Evolutionary conservation across 2,329 filamentous ascomycete genomes (phyloP), one percentile per base, ranked within the genome.

Genomic region (Celoporthe dispersa): DNA sequence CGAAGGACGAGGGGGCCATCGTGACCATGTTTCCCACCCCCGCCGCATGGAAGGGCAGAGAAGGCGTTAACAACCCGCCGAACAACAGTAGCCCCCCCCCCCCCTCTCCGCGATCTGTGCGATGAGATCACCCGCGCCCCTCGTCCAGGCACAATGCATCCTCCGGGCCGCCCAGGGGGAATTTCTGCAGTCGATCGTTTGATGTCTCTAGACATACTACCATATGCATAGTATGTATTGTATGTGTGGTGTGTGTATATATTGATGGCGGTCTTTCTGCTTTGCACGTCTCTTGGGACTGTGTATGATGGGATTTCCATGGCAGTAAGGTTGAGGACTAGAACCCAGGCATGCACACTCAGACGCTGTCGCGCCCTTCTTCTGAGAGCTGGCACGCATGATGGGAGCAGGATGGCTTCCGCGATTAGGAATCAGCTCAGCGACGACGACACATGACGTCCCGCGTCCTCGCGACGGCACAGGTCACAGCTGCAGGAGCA

Each of bases 1-100:
- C 44, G 37, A 53, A 57, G 41, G 53, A 57, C 14, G 28, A 66
- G 41, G 67, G 55, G 53, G 62, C 62, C 68, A 64, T 65, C 61
- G 66, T 70, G 68, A 68, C 65, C 68, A 22, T 25, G 16, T n/a
- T 31, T 31, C 19, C 6, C 14, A n/a, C 5, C 33, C 53, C 61
- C 65, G 53, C 66, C 44, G 28, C 28, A 44, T 31, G 11, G 31
- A 35, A 55, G 57, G 19, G 28, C 60, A 31, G n/a, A 64, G 19
- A 25, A 44, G 19, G 48, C 41, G 35, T 61, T 12, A 39, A 39
- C 33, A 51, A 55, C 60, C 41, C 53, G 60, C 44, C 7, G 44
- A 33, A 35, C 60, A 31, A 6, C 4, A 11, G 19, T 3, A 37
- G 59, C 37, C 9, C 11, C 59, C 8, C 68, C 59, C n/a, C n/a